phyloP scores from a whole-genome alignment of 192 early-diverging fungal species.

The Backusella mclennaniae region DNA sequence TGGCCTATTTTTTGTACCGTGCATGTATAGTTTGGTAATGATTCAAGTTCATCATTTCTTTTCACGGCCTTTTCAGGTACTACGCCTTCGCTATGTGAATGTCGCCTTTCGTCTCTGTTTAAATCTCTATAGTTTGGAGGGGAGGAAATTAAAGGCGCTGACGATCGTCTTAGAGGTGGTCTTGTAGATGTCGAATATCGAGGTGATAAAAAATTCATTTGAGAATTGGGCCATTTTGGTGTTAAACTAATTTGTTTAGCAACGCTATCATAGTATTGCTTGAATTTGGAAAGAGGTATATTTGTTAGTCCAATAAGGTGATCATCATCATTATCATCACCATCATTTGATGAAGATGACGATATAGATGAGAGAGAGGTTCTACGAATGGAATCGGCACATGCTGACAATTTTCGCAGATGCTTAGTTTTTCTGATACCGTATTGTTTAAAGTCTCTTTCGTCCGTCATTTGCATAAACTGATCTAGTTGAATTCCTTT shows the following conservation, averaged over 20 bases:
- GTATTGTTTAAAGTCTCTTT: not conserved
- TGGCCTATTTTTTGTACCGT: slow-evolving; percentile 25
- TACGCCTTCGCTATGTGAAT: not conserved
- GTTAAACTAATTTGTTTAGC: not conserved
- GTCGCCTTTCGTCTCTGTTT: not conserved
- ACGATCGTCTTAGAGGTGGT: not conserved
- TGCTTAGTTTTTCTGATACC: not conserved
- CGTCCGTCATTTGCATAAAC: slow-evolving; percentile 16
- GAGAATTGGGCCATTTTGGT: slow-evolving; percentile 2
- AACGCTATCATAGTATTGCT: not conserved
- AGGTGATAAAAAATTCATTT: not conserved
- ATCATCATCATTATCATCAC: not conserved
- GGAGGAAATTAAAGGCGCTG: not conserved
- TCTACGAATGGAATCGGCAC: slow-evolving; percentile 7
- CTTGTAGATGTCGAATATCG: not conserved
- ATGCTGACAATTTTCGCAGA: not conserved
- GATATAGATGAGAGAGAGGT: slow-evolving; percentile 3
- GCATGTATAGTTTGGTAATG: slow-evolving; percentile 19
- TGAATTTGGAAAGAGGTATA: not conserved
- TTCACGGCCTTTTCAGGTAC: not conserved
- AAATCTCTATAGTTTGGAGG: not conserved
- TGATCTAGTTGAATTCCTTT: not conserved
- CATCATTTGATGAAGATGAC: slow-evolving; percentile 3
- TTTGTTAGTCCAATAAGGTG: not conserved
- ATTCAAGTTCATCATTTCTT: not conserved